These are phyloP conservation scores for Carex pumila DNA, from an alignment of 176 grass and related monocot genomes.

Conservation along the genomic window DNA sequence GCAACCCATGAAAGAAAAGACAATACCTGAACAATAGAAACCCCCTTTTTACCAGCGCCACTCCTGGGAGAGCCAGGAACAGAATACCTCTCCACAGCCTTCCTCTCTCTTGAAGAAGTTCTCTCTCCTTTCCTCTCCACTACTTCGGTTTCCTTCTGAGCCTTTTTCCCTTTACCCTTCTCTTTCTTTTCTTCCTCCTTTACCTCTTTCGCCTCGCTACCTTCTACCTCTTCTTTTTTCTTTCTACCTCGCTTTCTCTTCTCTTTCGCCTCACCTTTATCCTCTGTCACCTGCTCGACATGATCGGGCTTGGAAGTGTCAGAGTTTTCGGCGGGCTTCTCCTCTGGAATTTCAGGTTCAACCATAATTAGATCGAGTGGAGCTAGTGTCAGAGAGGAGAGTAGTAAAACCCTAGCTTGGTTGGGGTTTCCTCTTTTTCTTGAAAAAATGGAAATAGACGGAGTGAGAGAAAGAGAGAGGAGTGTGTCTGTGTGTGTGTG, in stretches of 20 bases:
- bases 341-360: background rate
- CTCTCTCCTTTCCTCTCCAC: slow-evolving; percentile 32
- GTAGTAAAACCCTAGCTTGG: slow-evolving; percentile 16
- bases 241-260: slow-evolving; percentile 7
- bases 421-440: background rate
- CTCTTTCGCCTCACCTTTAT: background rate
- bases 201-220: slow-evolving; percentile 4
- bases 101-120: slow-evolving; percentile 75
- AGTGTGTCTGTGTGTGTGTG: background rate
- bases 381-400: background rate
- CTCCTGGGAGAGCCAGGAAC: slow-evolving; percentile 36
- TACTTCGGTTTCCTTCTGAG: slow-evolving; percentile 13
- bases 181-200: background rate
- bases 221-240: background rate
- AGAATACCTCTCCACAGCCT: slow-evolving; percentile 83
- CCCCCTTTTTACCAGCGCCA: slow-evolving; percentile 40
- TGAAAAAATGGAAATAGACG: slow-evolving; percentile 8
- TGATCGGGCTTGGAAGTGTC: background rate
- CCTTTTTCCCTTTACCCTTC: slow-evolving; percentile 1
- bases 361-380: slow-evolving; percentile 6
- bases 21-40: slow-evolving; percentile 56
- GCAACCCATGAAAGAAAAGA: background rate
- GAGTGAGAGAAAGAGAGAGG: background rate
- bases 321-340: background rate
- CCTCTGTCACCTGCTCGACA: background rate